A percentile compares a stretch with the other conserved stretches of the same genome.
Evolutionary conservation across 1,139 yeast genomes (phyloP).

Genomic region (Ogataea hybrid): DNA sequence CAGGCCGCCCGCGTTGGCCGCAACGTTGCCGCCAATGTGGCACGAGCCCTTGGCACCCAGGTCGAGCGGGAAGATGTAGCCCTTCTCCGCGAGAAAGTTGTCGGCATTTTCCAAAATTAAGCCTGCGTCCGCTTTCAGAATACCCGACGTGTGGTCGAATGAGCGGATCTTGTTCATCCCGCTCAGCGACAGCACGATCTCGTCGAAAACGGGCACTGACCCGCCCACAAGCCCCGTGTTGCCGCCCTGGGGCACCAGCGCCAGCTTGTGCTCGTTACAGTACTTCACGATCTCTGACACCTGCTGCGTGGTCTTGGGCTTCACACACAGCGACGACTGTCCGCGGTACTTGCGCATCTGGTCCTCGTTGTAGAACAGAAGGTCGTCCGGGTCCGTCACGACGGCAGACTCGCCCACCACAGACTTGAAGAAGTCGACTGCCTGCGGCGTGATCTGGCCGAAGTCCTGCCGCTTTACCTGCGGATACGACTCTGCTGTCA

Average conservation of each 20-base stretch:
- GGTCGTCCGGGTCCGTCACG: slow-evolving; percentile 55
- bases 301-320: slow-evolving; percentile 82
- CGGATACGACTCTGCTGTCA: slow-evolving; percentile 66
- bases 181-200: slow-evolving; percentile 69
- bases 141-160: slow-evolving; percentile 82
- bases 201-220: slow-evolving; percentile 90
- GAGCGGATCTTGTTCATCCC: slow-evolving; percentile 76
- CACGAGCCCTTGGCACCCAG: slow-evolving; percentile 98
- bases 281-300: slow-evolving; percentile 74
- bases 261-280: slow-evolving; percentile 75
- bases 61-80: slow-evolving; percentile 90
- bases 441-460: slow-evolving; percentile 50
- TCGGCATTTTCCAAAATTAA: slow-evolving; percentile 86
- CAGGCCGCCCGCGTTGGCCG: slow-evolving; percentile 96
- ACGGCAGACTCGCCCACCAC: slow-evolving; percentile 50
- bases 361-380: slow-evolving; percentile 79
- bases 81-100: slow-evolving; percentile 70
- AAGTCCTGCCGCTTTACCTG: slow-evolving; percentile 44
- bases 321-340: slow-evolving; percentile 74
- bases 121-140: slow-evolving; percentile 88
- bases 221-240: slow-evolving; percentile 98
- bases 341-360: slow-evolving; percentile 97
- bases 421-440: slow-evolving; percentile 59
- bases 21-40: slow-evolving; percentile 93
- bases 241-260: slow-evolving; percentile 97